Evolutionary conservation across 805 yeast species (phyloP).

Genomic region (Saccharomycopsis synnaedendra): DNA sequence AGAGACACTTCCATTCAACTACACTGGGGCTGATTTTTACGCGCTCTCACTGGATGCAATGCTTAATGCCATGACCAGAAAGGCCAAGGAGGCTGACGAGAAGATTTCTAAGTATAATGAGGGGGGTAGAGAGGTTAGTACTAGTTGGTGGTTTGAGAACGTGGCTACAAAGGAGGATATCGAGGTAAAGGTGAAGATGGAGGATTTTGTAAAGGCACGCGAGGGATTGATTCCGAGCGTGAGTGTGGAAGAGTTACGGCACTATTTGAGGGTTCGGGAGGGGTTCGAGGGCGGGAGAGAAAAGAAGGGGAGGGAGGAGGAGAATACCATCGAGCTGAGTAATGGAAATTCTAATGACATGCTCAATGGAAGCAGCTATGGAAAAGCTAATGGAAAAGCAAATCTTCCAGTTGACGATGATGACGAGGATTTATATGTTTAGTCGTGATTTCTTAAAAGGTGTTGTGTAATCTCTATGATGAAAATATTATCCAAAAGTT

Average conservation of each 20-base stretch:
- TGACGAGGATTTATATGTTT: slow-evolving; percentile 1
- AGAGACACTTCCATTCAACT: slow-evolving; percentile 70
- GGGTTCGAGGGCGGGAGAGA: slow-evolving; percentile 32
- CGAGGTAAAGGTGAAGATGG: slow-evolving; percentile 53
- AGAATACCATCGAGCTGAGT: not conserved
- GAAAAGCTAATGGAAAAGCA: slow-evolving; percentile 2
- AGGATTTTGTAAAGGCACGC: slow-evolving; percentile 72
- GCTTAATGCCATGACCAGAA: slow-evolving; percentile 91
- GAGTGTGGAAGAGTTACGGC: slow-evolving; percentile 74
- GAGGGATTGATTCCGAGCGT: slow-evolving; percentile 72
- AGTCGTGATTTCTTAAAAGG: no score
- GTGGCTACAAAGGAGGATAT: slow-evolving; percentile 57
- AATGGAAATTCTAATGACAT: not conserved
- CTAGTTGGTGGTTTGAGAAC: slow-evolving; percentile 87
- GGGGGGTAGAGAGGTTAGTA: slow-evolving; percentile 37
- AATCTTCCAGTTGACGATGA: not conserved
- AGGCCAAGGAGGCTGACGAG: slow-evolving; percentile 63
- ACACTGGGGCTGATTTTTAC: slow-evolving; percentile 96
- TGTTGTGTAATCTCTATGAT: no score
- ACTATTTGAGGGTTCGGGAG: slow-evolving; percentile 67
- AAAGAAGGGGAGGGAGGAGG: not conserved
- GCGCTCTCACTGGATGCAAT: slow-evolving; percentile 93
- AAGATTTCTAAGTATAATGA: slow-evolving; percentile 46
- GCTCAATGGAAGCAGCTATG: not conserved
- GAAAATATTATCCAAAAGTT: no score